A percentile compares a stretch with the other conserved stretches of the same genome.
Conservation (phyloP, 805 yeast genomes). For the Metschnikowia vanudenii region DNA sequence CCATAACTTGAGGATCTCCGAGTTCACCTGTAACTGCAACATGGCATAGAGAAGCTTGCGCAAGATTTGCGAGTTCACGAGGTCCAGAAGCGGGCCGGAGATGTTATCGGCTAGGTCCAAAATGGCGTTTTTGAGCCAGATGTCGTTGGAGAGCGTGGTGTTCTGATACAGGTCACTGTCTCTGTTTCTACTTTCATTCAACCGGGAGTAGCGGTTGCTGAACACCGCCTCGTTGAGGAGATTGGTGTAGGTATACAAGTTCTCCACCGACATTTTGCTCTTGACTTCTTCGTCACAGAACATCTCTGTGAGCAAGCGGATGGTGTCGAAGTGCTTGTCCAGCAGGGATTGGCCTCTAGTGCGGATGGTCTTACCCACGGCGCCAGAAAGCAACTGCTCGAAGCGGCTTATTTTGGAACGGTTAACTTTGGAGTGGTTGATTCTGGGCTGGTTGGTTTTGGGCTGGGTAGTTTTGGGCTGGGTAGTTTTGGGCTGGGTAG, state of each 20-base stretch:
- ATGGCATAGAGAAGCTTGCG: constrained; percentile 32
- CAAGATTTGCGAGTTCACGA: constrained; percentile 25
- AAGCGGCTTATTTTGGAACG: constrained; percentile 26
- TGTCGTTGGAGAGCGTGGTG: constrained; percentile 26
- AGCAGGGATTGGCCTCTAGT: neutral
- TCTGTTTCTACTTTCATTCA: constrained; percentile 33
- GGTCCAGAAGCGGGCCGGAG: constrained; percentile 29
- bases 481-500: too few species aligned
- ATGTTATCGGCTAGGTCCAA: constrained; percentile 31
- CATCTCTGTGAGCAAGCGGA: constrained; percentile 11
- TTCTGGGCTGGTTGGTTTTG: too few species aligned
- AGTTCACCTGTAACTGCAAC: constrained; percentile 38
- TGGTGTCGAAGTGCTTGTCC: constrained; percentile 4
- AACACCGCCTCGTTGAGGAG: constrained; percentile 22
- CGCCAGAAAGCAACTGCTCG: constrained; percentile 26
- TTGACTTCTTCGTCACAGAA: constrained; percentile 17
- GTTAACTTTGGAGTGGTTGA: neutral
- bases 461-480: too few species aligned
- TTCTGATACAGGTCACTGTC: constrained; percentile 36
- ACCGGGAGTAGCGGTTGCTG: constrained; percentile 32
- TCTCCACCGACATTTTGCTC: constrained; percentile 8
- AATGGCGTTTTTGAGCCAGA: constrained; percentile 32
- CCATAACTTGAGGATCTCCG: constrained; percentile 72
- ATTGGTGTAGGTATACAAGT: constrained; percentile 15
- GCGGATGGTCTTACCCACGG: constrained; percentile 4